Evolutionary conservation across 257 asterid species (phyloP).

Genomic region (Przewalskia tangutica): DNA sequence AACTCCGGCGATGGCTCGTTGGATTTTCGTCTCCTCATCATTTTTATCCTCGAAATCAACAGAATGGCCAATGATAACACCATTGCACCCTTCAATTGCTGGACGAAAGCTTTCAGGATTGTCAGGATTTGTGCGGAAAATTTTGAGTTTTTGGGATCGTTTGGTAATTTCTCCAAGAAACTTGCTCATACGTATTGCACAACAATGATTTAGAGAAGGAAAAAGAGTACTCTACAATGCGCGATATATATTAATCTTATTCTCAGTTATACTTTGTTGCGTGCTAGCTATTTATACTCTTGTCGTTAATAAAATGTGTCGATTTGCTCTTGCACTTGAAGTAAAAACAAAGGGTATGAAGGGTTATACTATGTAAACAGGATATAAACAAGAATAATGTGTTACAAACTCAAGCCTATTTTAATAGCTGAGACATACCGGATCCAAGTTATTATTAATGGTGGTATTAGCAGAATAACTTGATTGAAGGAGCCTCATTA

Average conservation of each 20-base stretch:
- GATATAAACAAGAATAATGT: too few relatives aligned
- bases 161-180: not conserved
- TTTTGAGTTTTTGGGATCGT: not conserved
- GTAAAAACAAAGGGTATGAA: too few relatives aligned
- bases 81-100: not conserved
- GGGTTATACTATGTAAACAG: too few relatives aligned
- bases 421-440: not conserved
- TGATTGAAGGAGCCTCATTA: slow-evolving; percentile 18
- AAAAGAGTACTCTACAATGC: too few relatives aligned
- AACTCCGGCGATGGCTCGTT: not conserved
- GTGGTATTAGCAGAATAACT: slow-evolving; percentile 23
- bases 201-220: too few relatives aligned
- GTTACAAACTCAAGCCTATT: too few relatives aligned
- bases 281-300: too few relatives aligned
- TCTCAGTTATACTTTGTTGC: too few relatives aligned
- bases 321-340: too few relatives aligned
- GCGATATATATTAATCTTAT: too few relatives aligned
- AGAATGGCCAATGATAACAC: not conserved
- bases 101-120: too few relatives aligned
- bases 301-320: too few relatives aligned
- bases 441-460: not conserved
- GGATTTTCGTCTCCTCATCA: not conserved
- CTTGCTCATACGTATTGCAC: not conserved
- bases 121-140: not conserved
- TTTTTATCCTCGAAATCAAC: not conserved